Percentiles rank a stretch among this genome's conserved stretches.
phyloP scores from a whole-genome alignment of 129 eudicot species.

The Artemisia tridentata region DNA sequence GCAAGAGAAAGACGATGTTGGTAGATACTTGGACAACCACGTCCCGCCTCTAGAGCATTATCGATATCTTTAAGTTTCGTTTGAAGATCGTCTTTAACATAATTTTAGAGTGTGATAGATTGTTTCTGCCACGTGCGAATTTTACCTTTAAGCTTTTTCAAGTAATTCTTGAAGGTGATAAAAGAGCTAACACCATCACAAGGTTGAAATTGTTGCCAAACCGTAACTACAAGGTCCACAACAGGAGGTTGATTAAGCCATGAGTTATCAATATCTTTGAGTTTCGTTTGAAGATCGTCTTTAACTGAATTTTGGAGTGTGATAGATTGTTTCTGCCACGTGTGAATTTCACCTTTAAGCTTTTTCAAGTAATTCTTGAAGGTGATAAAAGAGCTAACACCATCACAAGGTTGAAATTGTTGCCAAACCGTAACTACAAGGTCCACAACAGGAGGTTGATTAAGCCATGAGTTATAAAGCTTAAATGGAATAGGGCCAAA shows the following conservation, averaged over 20 bases:
- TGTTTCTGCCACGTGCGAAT: too few species aligned
- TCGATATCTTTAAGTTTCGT: not conserved
- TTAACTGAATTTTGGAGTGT: not conserved
- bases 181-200: too few species aligned
- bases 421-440: not conserved
- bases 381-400: not conserved
- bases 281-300: not conserved
- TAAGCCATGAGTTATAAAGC: not conserved
- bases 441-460: not conserved
- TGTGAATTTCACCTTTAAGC: not conserved
- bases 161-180: too few species aligned
- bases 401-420: not conserved
- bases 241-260: too few species aligned
- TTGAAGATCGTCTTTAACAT: too few species aligned
- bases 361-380: too few species aligned
- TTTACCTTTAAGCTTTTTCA: too few species aligned
- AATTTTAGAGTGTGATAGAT: too few species aligned
- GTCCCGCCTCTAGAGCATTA: not conserved
- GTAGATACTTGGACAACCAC: not conserved
- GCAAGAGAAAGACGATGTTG: not conserved
- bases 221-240: fast-evolving
- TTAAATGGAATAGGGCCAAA: not conserved
- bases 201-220: too few species aligned
- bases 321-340: not conserved
- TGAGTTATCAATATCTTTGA: too few species aligned